Conservation (phyloP, 2,329 filamentous ascomycete genomes). For the Metarhizium guizhouense region DNA sequence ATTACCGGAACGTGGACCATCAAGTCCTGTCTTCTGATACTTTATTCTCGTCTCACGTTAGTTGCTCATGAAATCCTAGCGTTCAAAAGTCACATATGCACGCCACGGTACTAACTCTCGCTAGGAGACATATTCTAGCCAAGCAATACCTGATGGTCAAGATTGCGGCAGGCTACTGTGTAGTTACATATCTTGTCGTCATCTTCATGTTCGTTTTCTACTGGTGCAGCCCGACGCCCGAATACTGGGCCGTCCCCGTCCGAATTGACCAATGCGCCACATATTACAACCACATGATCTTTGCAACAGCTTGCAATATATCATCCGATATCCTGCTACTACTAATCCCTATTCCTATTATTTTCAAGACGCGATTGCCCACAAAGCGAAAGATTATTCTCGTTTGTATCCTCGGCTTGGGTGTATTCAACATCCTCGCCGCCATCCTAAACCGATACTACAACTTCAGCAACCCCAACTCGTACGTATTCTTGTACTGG, state of each 20-base stretch:
- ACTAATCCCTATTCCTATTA: constrained; percentile 34
- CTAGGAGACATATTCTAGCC: constrained; percentile 16
- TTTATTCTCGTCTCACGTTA: constrained; percentile 44
- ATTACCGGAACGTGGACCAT: constrained; percentile 41
- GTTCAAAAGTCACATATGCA: not conserved
- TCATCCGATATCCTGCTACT: constrained; percentile 35
- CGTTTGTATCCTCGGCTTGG: constrained; percentile 46
- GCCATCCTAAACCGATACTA: constrained; percentile 54
- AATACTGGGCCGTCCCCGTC: constrained; percentile 43
- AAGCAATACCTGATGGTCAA: constrained; percentile 29
- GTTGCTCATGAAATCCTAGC: constrained; percentile 7
- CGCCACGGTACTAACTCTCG: not conserved
- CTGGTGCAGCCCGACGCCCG: constrained; percentile 43
- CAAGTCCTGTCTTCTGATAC: constrained; percentile 42
- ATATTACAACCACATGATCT: constrained; percentile 38
- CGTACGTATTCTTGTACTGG: constrained; percentile 48
- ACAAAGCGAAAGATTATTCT: constrained; percentile 41
- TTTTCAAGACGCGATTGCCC: constrained; percentile 30
- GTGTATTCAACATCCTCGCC: constrained; percentile 45
- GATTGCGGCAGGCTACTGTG: constrained; percentile 33
- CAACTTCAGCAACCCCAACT: constrained; percentile 48
- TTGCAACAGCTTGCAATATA: constrained; percentile 37
- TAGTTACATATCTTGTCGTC: constrained; percentile 36
- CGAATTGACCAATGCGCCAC: constrained; percentile 33
- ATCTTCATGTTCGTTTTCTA: constrained; percentile 40